Base-by-base conservation (phyloP, 2,329 filamentous ascomycete species). In the Knoxdaviesia capensis region DNA sequence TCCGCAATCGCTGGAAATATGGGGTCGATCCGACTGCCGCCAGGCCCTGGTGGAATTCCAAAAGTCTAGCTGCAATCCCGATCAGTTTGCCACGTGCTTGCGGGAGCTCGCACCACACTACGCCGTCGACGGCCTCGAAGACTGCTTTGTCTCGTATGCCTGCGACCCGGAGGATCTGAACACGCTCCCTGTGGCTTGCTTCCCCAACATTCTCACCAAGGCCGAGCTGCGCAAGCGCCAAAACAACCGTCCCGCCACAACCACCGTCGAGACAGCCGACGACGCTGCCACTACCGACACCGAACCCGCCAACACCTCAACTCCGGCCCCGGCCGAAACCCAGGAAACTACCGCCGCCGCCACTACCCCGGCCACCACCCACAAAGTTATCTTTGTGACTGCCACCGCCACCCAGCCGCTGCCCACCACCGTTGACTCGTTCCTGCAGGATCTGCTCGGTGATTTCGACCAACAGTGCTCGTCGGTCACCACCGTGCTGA, bases 401-500 rank as follows among this genome's bases (percentile, higher is more conserved):
- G 45, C 46, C 41, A 36, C 45, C 38, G 45, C 44, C 9, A 20
- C 20, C 20, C 40, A 49, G 11, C 40, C 45, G 33, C 41, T 45
- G 31, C 42, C 49, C 34, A 36, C 40, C 34, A 44, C 52, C 34
- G 45, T 48, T 33, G 44, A 42, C 29, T 31, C 38, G 43, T 45
- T 40, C 28, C 42, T 41, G 44, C 46, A 40, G 43, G 47, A 37
- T 42, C 43, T 34, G 44, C 34, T 39, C 10, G 39, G 41, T 31
- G 42, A 44, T 31, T 46, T 37, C 49, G 38, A 41, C 43, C 33
- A 43, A 28, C 38, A 36, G 36, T 45, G 44, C 41, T 41, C 38
- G 45, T 47, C 41, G 20, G 46, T 49, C 46, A 54, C 36, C 42
- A 54, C 50, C 20, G 45, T 43, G 11, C 51, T 10, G 43, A 60